Base-by-base conservation (phyloP, 495 filamentous ascomycete species). In the Barbatosphaeria neglecta region DNA sequence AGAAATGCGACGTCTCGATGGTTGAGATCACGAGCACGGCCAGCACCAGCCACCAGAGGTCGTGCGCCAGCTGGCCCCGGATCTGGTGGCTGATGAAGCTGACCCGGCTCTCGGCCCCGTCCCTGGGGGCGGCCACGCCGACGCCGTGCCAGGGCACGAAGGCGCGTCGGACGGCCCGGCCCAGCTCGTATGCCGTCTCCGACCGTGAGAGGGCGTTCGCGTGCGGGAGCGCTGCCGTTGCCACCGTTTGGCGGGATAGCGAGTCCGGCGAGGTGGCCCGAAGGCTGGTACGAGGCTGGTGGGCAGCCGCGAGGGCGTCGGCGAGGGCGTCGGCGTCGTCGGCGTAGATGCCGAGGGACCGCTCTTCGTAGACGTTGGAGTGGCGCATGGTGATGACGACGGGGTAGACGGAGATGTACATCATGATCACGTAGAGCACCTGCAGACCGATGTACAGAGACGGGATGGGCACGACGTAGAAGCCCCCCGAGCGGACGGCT, bases 401-500 rank as follows among this genome's bases (percentile, higher is more conserved):
- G 0, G 84, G 84, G 51, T 83, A 86, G 15, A 82, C 74, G 18
- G 84, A 81, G 52, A 89, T 84, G 61, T 90, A 94, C 86, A 93
- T 94, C 87, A 92, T 93, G 20, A 90, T 75, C n/a, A 88, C 78
- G 60, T 94, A 94, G 19, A 92, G 68, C 15, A 88, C 73, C 50
- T 89, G 83, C 1, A 93, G 66, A 3, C 80, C 80, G 45, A 87
- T 82, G 20, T 80, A 82, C 5, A 90, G 67, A 18, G 70, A 68
- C 11, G 85, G 58, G 35, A 94, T 87, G 4, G 70, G 59, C 37
- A 95, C 80, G 39, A 95, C 80, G 52, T 86, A 87, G 62, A 94
- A 93, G 2, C 89, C 89, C 15, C 86, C 87, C 17, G 77, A 77
- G 8, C 88, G 83, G 0, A 94, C 85, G 45, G 86, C 84, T 69